Base-by-base conservation (phyloP, 129 eudicot genomes). In the Chrysanthemum seticuspe region DNA sequence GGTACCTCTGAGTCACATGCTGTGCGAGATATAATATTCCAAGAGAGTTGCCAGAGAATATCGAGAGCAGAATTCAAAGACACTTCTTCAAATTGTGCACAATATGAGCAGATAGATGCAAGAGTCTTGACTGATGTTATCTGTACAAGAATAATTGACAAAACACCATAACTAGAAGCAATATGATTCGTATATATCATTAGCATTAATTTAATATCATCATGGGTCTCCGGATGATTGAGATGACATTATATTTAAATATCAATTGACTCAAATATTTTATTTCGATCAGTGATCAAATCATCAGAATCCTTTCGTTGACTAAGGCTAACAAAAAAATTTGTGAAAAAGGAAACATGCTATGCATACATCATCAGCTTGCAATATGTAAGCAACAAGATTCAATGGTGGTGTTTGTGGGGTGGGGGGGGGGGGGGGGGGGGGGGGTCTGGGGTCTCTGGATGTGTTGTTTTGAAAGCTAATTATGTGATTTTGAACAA, bases 41-140 rank as follows among this genome's bases (percentile, higher is more conserved):
- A 82, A 48, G 83, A 88, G 80, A 95, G 81, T 78, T 90, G 80
- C 96, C 97, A 85, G 55, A 94, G 82, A 76, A 78, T 86, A 40
- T 75, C 67, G 40, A 80, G 67, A 55, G 18, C 40, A 55, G 78
- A 73, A 74, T 54, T 67, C 21, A 72, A 68, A 27, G 74, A 53
- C 36, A 21, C 81, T 31, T 65, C 71, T 72, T 61, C 74, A 55
- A 67, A 71, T 74, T 74, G 87, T 18, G 79, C 76, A 72, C 85
- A 88, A 88, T 88, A 95, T 10, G 89, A 76, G 64, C 76, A 73
- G 72, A 90, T 69, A 62, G 88, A 80, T 60, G 96, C 89, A 54
- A 95, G 81, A 70, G 94, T 67, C 93, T 83, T 86, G 53, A 90
- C 65, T 3, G 91, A 83, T 36, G 74, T 82, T 81, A 90, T 88